Evolutionary conservation across 2,329 filamentous ascomycete species (phyloP), one percentile per base, ranked within the genome.

Genomic region (Alternaria ethzedia): DNA sequence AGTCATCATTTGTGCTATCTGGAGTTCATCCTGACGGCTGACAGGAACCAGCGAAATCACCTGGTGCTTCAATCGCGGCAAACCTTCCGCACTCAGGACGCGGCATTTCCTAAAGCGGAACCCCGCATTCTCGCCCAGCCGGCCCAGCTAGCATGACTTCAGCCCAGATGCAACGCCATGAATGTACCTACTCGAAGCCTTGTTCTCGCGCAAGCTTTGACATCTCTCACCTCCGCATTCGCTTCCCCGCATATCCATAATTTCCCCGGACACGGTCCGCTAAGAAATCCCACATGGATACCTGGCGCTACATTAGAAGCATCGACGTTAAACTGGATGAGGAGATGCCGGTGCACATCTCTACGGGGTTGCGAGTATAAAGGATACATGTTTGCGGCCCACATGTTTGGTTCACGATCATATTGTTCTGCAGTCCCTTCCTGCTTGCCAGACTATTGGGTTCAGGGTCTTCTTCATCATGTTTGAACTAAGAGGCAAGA

Each of bases 401-500:
- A 30, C 25, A 23, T 49, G 36, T 26, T 20, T 23, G 5, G 6
- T 12, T 10, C 5, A 25, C 20, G 12, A 50, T 20, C n/a, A 51
- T 10, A 46, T 23, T 65, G 20, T 30, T 51, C 4, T 50, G 51
- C 46, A 23, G 43, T 46, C 10, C 23, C 23, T 59, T 54, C 17
- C 17, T 49, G 20, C 15, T 21, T 41, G 17, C 20, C 13, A 52
- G 30, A 36, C 20, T 26, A 30, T 50, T 32, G 8, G 17, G 17
- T 25, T 21, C 50, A 21, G 9, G 50, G 10, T 43, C 15, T 51
- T 54, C 43, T 59, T 44, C 30, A 66, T 63, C n/a, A 45, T 65
- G 21, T 43, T 62, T 46, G 66, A 68, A 23, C 59, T 68, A 1
- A 57, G 64, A 43, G 66, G 66, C 64, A 68, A 66, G 30, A 59